A percentile compares a stretch with the other conserved stretches of the same genome.
Conservation (phyloP, 805 yeast genomes). For the Lachancea mirantina region DNA sequence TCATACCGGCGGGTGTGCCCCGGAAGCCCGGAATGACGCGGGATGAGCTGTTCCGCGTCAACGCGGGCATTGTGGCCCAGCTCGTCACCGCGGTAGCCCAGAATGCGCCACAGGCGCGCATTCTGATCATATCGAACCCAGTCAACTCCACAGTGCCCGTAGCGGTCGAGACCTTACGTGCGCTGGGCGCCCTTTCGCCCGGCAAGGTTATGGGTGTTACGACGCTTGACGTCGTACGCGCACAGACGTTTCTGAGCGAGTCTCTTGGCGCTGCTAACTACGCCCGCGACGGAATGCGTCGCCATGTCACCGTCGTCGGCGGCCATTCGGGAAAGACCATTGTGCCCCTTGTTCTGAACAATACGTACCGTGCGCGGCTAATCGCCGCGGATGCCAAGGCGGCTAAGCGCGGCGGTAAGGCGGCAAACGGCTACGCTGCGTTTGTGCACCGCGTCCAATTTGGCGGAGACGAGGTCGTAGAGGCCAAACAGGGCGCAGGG, state of each 20-base stretch:
- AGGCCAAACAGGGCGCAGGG: conserved; percentile 79
- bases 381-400: no score
- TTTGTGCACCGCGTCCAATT: conserved; percentile 72
- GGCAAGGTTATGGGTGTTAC: conserved; percentile 79
- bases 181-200: conserved; percentile 66
- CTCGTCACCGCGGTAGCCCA: conserved; percentile 65
- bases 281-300: conserved; percentile 37
- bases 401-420: no score
- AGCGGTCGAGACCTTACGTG: conserved; percentile 70
- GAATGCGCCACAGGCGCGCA: conserved; percentile 58
- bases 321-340: conserved; percentile 83
- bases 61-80: conserved; percentile 74
- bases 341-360: conserved; percentile 62
- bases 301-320: conserved; percentile 68
- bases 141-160: conserved; percentile 81
- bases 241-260: conserved; percentile 55
- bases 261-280: conserved; percentile 10
- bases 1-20: conserved; percentile 88
- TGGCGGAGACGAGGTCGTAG: conserved; percentile 85
- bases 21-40: conserved; percentile 88
- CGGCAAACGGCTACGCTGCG: conserved; percentile 47
- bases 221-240: conserved; percentile 69
- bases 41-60: conserved; percentile 77
- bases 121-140: conserved; percentile 69
- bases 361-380: conserved; percentile 36